Evolutionary conservation across 2,329 filamentous ascomycete species (phyloP).

Genomic region (Talaromyces sp.): DNA sequence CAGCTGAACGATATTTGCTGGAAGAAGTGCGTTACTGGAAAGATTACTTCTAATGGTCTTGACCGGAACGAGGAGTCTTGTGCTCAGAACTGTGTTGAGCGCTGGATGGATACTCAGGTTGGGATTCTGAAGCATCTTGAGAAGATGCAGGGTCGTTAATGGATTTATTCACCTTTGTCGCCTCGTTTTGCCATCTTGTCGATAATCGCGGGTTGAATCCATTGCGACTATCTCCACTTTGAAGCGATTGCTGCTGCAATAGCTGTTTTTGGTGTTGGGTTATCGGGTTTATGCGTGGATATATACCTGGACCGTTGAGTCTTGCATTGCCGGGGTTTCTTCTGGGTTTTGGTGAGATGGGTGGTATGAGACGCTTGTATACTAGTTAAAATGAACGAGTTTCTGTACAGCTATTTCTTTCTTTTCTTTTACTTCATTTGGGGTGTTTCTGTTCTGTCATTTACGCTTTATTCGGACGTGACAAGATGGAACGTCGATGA

Average conservation of each 20-base stretch:
- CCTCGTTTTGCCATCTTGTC: neutral
- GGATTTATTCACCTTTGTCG: neutral
- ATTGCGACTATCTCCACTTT: neutral
- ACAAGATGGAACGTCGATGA: too few relatives aligned
- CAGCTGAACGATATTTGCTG: constrained; percentile 79
- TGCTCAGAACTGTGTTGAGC: constrained; percentile 88
- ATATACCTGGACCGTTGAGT: too few relatives aligned
- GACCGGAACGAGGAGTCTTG: constrained; percentile 80
- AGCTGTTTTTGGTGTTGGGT: neutral
- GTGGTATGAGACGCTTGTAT: constrained; percentile 23
- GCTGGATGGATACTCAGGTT: constrained; percentile 87
- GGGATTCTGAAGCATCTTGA: constrained; percentile 85
- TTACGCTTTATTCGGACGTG: too few relatives aligned
- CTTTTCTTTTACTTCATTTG: constrained; percentile 5
- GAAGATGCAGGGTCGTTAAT: constrained; percentile 51
- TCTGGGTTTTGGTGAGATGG: neutral
- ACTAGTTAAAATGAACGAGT: constrained; percentile 26
- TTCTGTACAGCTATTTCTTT: constrained; percentile 8
- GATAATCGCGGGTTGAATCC: neutral
- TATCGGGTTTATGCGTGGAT: neutral
- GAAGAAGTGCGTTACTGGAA: constrained; percentile 84
- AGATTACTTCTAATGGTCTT: constrained; percentile 71
- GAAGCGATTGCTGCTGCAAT: neutral
- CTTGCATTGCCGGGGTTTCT: too few relatives aligned
- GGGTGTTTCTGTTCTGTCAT: too few relatives aligned